These are phyloP conservation scores for Phytophthora rubi DNA, from an alignment of 352 stramenopile species.

Conservation along the genomic window DNA sequence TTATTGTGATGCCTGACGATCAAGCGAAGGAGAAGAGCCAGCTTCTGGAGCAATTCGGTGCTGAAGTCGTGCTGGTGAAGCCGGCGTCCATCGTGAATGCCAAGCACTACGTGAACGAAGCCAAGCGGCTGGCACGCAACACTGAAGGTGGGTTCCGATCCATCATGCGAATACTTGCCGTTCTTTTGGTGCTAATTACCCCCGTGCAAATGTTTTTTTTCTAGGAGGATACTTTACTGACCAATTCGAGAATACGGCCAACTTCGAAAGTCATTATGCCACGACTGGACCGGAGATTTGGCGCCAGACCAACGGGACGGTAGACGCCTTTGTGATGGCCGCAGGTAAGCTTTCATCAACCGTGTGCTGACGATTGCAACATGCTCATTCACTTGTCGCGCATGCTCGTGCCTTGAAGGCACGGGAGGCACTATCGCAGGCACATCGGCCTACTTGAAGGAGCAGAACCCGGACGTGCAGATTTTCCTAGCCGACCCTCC, in stretches of 20 bases:
- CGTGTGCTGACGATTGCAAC: neutral
- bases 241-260: conserved; percentile 98
- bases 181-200: neutral
- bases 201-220: neutral
- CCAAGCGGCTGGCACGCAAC: conserved; percentile 81
- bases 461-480: conserved; percentile 82
- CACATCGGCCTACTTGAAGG: conserved; percentile 94
- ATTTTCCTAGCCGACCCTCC: conserved; percentile 97
- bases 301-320: conserved; percentile 85
- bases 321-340: conserved; percentile 98
- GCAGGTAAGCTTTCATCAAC: conserved; percentile 65
- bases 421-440: conserved; percentile 98
- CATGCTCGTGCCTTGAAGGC: conserved; percentile 39
- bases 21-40: conserved; percentile 93
- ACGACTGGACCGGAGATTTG: conserved; percentile 97
- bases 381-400: conserved; percentile 4
- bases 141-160: conserved; percentile 59
- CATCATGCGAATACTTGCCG: neutral
- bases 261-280: conserved; percentile 94
- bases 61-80: conserved; percentile 89
- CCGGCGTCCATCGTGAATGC: conserved; percentile 97
- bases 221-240: conserved; percentile 95
- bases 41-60: conserved; percentile 83
- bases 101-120: conserved; percentile 98
- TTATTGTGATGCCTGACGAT: conserved; percentile 99